Base-by-base conservation (phyloP, 2,329 filamentous ascomycete species). In the Ilyonectria destructans region DNA sequence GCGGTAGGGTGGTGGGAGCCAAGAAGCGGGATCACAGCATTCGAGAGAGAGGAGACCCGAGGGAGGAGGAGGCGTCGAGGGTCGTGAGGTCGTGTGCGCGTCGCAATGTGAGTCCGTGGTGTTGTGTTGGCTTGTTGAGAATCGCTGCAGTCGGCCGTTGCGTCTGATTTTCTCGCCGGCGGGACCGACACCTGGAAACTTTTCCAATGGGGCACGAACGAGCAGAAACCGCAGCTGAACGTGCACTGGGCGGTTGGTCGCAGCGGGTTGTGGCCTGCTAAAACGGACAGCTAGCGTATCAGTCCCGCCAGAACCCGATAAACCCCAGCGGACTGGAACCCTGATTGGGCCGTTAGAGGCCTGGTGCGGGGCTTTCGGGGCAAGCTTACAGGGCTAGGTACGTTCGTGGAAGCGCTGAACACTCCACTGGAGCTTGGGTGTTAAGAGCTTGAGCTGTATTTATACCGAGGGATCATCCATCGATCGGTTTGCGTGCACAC, bases 141-240 rank as follows among this genome's bases (percentile, higher is more conserved):
- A 26, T 37, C 55, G 33, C 31, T 45, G 21, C 45, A 40, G 54
- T 43, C 33, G 6, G 46, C 17, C 15, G 17, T 59, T 45, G 51
- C 64, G 71, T 55, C 59, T 59, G 58, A 59, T 70, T 74, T 72
- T 71, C 71, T 56, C 62, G 17, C 68, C 62, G 65, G 68, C 69
- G 67, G 69, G 64, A 73, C 73, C 71, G 70, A 58, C 70, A 56
- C 69, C 73, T 75, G 69, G 73, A 72, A 75, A 76, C 73, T 76
- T 76, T 76, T 75, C 73, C 73, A 56, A 62, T 65, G 55, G 62
- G 60, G 52, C 62, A 33, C 37, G 35, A 60, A 65, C 63, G 26
- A 5, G 26, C 26, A 26, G 26, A 26, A 26, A 26, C 26, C 26
- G 26, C 26, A 5, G 26, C 26, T 26, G 26, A 26, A 4, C 6